A percentile compares a stretch with the other conserved stretches of the same genome.
These are phyloP conservation scores for Hypoxylon sp. DNA, from an alignment of 2,329 filamentous ascomycete genomes.

Conservation along the genomic window DNA sequence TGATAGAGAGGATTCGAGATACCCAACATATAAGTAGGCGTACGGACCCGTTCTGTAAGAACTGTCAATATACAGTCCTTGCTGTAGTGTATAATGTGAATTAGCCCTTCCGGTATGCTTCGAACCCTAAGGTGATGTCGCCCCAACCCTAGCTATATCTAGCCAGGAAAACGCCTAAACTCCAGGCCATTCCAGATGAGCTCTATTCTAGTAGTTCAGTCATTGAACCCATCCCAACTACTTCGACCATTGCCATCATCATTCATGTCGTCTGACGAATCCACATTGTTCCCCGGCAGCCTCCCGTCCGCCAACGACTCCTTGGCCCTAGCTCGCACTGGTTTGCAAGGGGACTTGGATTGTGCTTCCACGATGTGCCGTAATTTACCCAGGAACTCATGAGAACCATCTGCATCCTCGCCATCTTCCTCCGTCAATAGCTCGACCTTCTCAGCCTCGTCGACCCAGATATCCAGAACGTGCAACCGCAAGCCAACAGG, in stretches of 20 bases:
- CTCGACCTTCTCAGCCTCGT: conserved; percentile 84
- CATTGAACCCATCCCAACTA: conserved; percentile 79
- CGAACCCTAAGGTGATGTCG: not conserved
- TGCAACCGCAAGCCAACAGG: conserved; percentile 90
- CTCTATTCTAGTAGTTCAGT: conserved; percentile 59
- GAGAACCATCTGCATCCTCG: conserved; percentile 54
- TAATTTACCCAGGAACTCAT: conserved; percentile 68
- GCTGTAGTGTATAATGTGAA: conserved; percentile 4
- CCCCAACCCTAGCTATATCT: conserved; percentile 30
- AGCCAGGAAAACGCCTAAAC: conserved; percentile 32
- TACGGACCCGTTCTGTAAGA: conserved; percentile 14
- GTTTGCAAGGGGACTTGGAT: conserved; percentile 75
- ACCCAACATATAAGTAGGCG: conserved; percentile 26
- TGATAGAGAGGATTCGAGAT: conserved; percentile 26
- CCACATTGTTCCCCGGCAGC: conserved; percentile 72
- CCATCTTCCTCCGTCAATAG: conserved; percentile 60
- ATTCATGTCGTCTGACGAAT: conserved; percentile 51
- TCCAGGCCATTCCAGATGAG: conserved; percentile 14
- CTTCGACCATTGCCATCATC: conserved; percentile 63
- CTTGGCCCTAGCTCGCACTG: conserved; percentile 77
- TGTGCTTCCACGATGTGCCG: conserved; percentile 71
- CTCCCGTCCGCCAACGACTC: conserved; percentile 83
- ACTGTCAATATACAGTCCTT: conserved; percentile 1
- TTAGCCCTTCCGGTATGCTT: conserved; percentile 8
- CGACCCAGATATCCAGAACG: conserved; percentile 90